Conservation (phyloP, 23 red algal genomes). For the Chondrus crispus region DNA sequence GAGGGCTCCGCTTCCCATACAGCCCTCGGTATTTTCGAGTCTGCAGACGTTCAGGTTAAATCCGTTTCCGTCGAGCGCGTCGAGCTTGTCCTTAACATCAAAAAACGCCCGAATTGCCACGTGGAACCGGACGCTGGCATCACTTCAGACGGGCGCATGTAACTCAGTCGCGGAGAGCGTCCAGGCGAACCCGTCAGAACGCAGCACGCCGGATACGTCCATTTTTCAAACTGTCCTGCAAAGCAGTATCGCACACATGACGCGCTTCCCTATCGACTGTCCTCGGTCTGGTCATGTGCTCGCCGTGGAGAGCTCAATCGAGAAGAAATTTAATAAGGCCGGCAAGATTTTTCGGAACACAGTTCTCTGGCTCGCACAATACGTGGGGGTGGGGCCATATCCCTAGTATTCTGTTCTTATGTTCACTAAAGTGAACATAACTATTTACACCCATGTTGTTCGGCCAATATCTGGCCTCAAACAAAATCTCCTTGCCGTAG, state of each 20-base stretch:
- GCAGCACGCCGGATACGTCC: neutral
- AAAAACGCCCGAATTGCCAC: neutral
- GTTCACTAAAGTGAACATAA: too few relatives aligned
- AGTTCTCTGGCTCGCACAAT: neutral
- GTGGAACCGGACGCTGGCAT: constrained; percentile 60
- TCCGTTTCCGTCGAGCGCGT: neutral
- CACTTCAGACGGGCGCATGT: constrained; percentile 47
- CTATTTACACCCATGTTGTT: too few relatives aligned
- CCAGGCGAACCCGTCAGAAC: constrained; percentile 11
- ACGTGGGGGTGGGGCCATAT: neutral
- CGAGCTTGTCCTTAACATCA: constrained; percentile 18
- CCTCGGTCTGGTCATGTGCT: constrained; percentile 28
- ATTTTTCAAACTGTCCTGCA: constrained; percentile 4
- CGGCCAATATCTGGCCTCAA: too few relatives aligned
- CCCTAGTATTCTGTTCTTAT: too few relatives aligned
- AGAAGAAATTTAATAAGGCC: neutral
- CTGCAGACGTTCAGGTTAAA: constrained; percentile 24
- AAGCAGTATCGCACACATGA: neutral
- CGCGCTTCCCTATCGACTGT: neutral
- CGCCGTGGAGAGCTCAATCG: constrained; percentile 3
- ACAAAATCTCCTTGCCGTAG: too few relatives aligned
- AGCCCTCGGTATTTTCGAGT: constrained; percentile 56
- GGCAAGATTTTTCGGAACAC: constrained; percentile 6
- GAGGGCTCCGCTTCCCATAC: constrained; percentile 6
- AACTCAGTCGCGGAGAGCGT: constrained; percentile 15